phyloP scores from a whole-genome alignment of 106 monocot species.

The Platanthera guangdongensis region DNA sequence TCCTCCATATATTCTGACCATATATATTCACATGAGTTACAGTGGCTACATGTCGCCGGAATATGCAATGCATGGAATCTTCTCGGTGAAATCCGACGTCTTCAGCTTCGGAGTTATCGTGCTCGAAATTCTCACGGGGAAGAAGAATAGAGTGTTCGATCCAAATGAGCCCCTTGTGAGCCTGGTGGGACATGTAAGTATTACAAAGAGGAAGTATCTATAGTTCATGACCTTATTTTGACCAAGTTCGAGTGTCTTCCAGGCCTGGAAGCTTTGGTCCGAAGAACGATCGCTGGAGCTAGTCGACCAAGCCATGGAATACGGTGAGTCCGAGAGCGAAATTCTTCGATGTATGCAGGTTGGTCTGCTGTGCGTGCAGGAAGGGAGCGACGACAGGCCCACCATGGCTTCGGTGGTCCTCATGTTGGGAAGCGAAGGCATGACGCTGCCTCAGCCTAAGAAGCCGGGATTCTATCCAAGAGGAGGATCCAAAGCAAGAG shows the following conservation, averaged over 20 bases:
- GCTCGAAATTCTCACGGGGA: slow-evolving; percentile 25
- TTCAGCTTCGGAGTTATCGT: slow-evolving; percentile 31
- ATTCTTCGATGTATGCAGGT: slow-evolving; percentile 28
- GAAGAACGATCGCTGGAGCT: slow-evolving; percentile 20
- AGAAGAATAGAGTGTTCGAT: slow-evolving; percentile 14
- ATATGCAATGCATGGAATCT: slow-evolving; percentile 23
- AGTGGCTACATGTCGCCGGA: slow-evolving; percentile 32
- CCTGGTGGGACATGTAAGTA: slow-evolving; percentile 22
- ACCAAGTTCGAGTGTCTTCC: not conserved
- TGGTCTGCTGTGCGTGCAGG: slow-evolving; percentile 35
- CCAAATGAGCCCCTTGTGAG: not conserved
- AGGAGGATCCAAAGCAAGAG: not conserved
- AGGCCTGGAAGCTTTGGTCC: slow-evolving; percentile 34
- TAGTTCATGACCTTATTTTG: not conserved
- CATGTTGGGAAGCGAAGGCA: slow-evolving; percentile 21
- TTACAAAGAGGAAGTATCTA: not conserved
- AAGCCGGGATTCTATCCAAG: slow-evolving; percentile 14
- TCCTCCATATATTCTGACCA: not conserved
- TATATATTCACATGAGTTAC: not conserved
- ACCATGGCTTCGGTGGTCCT: slow-evolving; percentile 28
- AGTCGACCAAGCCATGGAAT: slow-evolving; percentile 5
- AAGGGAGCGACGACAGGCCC: slow-evolving; percentile 28
- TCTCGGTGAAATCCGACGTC: slow-evolving; percentile 28
- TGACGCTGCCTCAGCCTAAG: slow-evolving; percentile 17
- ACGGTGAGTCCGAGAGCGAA: slow-evolving; percentile 2